Base-by-base conservation (phyloP, 2,329 filamentous ascomycete genomes). In the Dothistroma pini region DNA sequence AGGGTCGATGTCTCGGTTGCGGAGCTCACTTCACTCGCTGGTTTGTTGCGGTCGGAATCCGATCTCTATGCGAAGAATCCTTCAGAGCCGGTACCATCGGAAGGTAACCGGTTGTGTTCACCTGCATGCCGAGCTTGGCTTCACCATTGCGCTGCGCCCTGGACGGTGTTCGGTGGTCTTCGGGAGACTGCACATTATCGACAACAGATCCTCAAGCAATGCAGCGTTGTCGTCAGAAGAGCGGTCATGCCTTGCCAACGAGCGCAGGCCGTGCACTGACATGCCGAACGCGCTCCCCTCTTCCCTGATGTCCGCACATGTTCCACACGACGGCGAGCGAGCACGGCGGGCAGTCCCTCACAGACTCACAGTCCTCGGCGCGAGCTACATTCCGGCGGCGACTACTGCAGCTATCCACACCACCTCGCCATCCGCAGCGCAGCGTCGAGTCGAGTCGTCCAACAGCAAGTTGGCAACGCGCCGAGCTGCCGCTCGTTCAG, bases 391-490 rank as follows among this genome's bases (percentile, higher is more conserved):
- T 2, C 34, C 47, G 44, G 44, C 47, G 19, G 55, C 55, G 51
- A 38, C 44, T 57, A 44, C 55, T 21, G 47, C 47, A 50, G n/a
- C 25, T 22, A 21, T 19, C 44, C 47, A 57, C 55, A 48, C 53
- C 55, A 57, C 22, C 29, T 51, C 48, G 49, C 47, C 34, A 44
- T 38, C 31, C 22, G 14, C 21, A 41, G 35, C 55, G 51, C 55
- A 25, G 25, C 21, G n/a, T 51, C 47, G 55, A 57, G 44, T 57
- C 55, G 55, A 57, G 44, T 51, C 55, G 29, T 58, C 56, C 48
- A 58, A 48, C 48, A 34, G 56, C 56, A n/a, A n/a, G n/a, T n/a
- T n/a, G n/a, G n/a, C n/a, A 58, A 48, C 32, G 47, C 54, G 22
- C 25, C 21, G 54, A 19, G n/a, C 34, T 22, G 10, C 53, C 31